phyloP scores from a whole-genome alignment of 179 eudicot species.

The Actinidia polygama region DNA sequence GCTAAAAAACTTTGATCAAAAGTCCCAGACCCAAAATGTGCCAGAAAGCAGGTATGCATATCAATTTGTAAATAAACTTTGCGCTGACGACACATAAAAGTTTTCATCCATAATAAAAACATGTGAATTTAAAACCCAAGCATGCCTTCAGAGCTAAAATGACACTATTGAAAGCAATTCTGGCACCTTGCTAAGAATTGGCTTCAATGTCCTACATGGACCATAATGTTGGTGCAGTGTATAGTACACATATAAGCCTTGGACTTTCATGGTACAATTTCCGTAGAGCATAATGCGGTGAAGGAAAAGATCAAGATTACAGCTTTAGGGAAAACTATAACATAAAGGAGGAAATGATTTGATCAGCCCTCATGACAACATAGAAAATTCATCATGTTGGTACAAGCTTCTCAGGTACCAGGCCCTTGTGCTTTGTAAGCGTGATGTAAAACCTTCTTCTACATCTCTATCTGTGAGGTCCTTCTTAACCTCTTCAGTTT shows the following conservation, averaged over 20 bases:
- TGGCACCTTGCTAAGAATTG: constrained; percentile 91
- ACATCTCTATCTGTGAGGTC: constrained; percentile 75
- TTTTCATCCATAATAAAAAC: no score
- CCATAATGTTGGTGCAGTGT: constrained; percentile 87
- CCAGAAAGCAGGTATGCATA: no score
- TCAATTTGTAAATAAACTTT: no score
- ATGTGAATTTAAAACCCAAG: no score
- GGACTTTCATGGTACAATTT: constrained; percentile 98
- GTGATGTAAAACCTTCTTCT: constrained; percentile 73
- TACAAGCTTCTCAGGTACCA: constrained; percentile 44
- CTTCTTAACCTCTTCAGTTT: constrained; percentile 81
- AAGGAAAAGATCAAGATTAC: constrained; percentile 21
- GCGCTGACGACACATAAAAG: no score
- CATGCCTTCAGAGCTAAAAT: no score
- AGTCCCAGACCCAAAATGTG: no score
- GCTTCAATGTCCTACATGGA: constrained; percentile 97
- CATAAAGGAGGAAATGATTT: background rate
- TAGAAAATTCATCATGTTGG: background rate
- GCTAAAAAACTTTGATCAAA: no score
- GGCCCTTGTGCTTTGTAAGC: constrained; percentile 89
- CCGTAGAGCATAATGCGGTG: constrained; percentile 86
- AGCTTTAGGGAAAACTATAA: constrained; percentile 13
- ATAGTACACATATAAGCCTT: constrained; percentile 86
- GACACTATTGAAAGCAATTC: no score
- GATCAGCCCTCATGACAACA: background rate